These are phyloP conservation scores for Sclerotinia sclerotiorum DNA, from an alignment of 2,329 filamentous ascomycete genomes.

Conservation along the genomic window DNA sequence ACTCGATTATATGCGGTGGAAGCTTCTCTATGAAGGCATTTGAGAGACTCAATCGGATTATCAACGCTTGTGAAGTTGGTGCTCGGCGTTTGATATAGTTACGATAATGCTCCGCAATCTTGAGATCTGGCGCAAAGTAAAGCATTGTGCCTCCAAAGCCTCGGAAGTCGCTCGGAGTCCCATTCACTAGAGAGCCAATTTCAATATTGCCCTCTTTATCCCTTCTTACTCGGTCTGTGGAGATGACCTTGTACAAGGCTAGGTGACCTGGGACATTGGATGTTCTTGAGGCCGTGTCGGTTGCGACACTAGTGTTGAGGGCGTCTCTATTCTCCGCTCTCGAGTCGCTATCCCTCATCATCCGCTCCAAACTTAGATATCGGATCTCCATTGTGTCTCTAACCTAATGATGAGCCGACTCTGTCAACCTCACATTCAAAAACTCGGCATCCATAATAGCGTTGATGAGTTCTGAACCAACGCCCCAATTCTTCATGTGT, in stretches of 20 bases:
- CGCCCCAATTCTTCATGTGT: background rate
- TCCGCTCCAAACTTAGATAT: background rate
- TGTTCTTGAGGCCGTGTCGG: background rate
- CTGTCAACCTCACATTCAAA: background rate
- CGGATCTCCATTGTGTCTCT: background rate
- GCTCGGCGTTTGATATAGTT: background rate
- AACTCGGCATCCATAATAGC: background rate
- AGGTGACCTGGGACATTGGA: background rate
- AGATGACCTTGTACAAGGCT: background rate
- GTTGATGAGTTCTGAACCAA: background rate
- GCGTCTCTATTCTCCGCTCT: background rate
- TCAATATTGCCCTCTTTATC: background rate
- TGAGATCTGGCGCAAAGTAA: background rate
- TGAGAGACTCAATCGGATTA: background rate
- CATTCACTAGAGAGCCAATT: background rate
- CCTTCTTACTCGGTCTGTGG: background rate
- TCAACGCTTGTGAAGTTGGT: background rate
- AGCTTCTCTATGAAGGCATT: background rate
- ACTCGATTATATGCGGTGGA: background rate
- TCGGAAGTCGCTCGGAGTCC: background rate
- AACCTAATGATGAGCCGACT: background rate
- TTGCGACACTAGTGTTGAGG: background rate
- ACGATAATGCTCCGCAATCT: background rate
- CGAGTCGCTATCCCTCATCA: background rate
- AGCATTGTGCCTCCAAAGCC: background rate